Evolutionary conservation across 768 basidiomycete genomes (phyloP), one percentile per base, ranked within the genome.

Genomic region (Asterophora lycoperdoides): DNA sequence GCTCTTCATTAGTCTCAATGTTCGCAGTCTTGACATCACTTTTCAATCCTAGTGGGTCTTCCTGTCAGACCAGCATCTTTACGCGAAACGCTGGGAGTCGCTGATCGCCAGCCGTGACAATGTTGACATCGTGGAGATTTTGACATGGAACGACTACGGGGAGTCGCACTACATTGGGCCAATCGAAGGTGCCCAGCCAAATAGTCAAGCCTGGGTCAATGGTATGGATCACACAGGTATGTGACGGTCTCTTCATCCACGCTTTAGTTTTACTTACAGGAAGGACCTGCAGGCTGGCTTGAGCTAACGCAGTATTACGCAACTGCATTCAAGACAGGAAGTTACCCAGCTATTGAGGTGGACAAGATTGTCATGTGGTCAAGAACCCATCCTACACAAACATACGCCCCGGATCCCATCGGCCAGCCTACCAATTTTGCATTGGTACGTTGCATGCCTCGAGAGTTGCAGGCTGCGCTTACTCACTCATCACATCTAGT

Each of bases 101-200:
- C 64, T 89, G 52, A 72, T 88, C 41, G 56, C 59, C 23, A 68
- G 76, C n/a, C 78, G 84, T 28, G 72, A 77, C 49, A 60, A 76
- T 52, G 67, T 85, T 26, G 80, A 83, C 56, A 70, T 88, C 41
- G 76, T 78, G 15, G 71, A 89, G 63, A 61, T 84, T 48, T 50
- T 82, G 38, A 78, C 80, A 11, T 88, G 81, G 81, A 89, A 89
- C 51, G 86, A 89, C 62, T 88, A 71, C 47, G 84, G 85, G 52
- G 84, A 86, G 60, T 84, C 82, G 3, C 84, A 89, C 60, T 93
- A 93, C 62, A 69, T 93, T 40, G 87, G 84, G 11, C 89, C 90
- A 2, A 79, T 89, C 57, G 78, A 82, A 54, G 84, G 87, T 8
- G 78, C 70, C 20, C 81, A 86, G 59, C 88, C 89, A 40, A 74